Percentiles rank a stretch among this genome's conserved stretches.
Evolutionary conservation across 2,329 filamentous ascomycete species (phyloP).

Genomic region (Orbilia javanica): DNA sequence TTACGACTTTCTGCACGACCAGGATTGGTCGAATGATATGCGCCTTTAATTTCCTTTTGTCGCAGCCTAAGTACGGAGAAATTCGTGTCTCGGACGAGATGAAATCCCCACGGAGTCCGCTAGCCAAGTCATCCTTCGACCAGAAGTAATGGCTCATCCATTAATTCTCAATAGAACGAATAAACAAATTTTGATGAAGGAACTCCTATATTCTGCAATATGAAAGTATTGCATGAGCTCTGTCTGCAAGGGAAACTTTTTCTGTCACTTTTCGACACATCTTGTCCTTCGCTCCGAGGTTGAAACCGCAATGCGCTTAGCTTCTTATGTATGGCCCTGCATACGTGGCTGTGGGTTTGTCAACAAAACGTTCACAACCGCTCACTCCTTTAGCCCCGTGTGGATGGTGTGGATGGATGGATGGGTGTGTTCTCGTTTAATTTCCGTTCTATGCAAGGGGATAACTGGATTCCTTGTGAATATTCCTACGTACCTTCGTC

Average conservation of each 20-base stretch:
- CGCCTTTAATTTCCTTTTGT: constrained; percentile 24
- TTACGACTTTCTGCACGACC: background rate
- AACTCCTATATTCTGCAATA: constrained; percentile 9
- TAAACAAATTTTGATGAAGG: background rate
- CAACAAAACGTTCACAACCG: background rate
- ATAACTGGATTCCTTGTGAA: background rate
- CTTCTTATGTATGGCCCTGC: constrained; percentile 16
- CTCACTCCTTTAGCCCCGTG: background rate
- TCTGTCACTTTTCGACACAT: constrained; percentile 12
- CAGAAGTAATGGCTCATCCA: background rate
- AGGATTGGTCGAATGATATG: constrained; percentile 5
- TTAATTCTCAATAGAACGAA: no score
- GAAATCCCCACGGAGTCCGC: background rate
- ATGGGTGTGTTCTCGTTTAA: constrained; percentile 17
- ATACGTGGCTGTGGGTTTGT: constrained; percentile 4
- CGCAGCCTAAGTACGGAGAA: constrained; percentile 2
- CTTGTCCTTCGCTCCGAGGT: background rate
- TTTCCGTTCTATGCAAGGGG: constrained; percentile 21
- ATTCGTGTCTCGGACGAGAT: constrained; percentile 9
- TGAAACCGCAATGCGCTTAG: constrained; percentile 7
- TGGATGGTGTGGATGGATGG: no score
- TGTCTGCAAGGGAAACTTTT: constrained; percentile 1
- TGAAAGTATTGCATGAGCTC: constrained; percentile 17
- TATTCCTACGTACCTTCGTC: background rate
- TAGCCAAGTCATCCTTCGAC: background rate